These are phyloP conservation scores for Acidiella bohemica DNA, from an alignment of 495 filamentous ascomycete genomes.

Conservation along the genomic window DNA sequence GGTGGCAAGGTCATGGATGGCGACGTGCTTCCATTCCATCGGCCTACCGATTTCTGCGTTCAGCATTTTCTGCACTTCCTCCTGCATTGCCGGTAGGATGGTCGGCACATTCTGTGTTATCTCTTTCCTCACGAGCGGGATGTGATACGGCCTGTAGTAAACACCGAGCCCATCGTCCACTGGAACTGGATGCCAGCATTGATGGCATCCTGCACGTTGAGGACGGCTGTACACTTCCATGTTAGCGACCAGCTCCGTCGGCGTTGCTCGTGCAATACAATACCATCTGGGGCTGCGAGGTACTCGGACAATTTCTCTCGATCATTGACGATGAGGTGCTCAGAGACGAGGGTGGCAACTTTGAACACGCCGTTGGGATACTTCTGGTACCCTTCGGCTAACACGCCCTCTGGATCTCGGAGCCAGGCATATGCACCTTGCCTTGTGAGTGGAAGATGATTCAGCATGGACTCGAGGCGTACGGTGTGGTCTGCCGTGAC, in stretches of 20 bases:
- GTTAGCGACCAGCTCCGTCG: too few relatives aligned
- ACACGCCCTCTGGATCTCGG: not conserved
- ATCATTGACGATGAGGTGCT: not conserved
- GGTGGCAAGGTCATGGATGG: not conserved
- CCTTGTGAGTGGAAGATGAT: too few relatives aligned
- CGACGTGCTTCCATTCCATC: not conserved
- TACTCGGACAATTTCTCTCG: not conserved
- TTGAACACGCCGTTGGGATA: slow-evolving; percentile 1
- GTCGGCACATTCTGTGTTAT: not conserved
- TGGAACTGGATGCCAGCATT: slow-evolving; percentile 1
- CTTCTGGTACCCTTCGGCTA: not conserved
- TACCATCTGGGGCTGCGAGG: slow-evolving; percentile 1
- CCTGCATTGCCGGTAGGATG: not conserved
- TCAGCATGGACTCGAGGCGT: too few relatives aligned
- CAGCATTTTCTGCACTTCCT: not conserved
- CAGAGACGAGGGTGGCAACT: not conserved
- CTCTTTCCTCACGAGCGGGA: not conserved
- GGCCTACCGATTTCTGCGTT: not conserved
- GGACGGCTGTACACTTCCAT: too few relatives aligned
- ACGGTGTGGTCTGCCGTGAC: too few relatives aligned
- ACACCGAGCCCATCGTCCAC: slow-evolving; percentile 2
- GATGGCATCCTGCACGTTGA: slow-evolving; percentile 1
- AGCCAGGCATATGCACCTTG: not conserved
- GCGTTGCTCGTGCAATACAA: too few relatives aligned
- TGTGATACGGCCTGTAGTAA: slow-evolving; percentile 1